Conservation (phyloP, 192 early-diverging fungal species). For the Entomortierella lignicola region DNA sequence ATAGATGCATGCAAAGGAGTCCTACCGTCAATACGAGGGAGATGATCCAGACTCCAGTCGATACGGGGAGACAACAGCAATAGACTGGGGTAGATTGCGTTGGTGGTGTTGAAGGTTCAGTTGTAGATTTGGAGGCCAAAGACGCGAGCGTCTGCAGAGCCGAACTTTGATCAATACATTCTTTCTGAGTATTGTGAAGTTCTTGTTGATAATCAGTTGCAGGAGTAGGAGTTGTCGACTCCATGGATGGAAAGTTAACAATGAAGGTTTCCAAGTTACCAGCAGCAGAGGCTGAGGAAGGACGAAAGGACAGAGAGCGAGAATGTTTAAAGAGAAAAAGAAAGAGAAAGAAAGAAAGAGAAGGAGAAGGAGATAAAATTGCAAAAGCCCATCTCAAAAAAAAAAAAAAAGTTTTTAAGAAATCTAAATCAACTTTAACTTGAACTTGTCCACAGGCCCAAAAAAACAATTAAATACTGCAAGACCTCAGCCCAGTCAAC, state of each 20-base stretch:
- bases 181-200: too few relatives aligned
- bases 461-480: too few relatives aligned
- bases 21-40: conserved; percentile 1
- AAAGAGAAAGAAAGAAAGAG: too few relatives aligned
- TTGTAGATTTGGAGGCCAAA: not conserved
- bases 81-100: not conserved
- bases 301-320: too few relatives aligned
- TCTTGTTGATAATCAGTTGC: not conserved
- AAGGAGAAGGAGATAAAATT: too few relatives aligned
- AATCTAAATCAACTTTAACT: too few relatives aligned
- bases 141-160: not conserved
- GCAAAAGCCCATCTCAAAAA: too few relatives aligned
- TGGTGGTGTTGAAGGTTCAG: not conserved
- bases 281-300: too few relatives aligned
- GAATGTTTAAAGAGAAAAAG: not conserved
- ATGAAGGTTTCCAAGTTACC: too few relatives aligned
- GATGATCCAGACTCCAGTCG: conserved; percentile 22
- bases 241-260: not conserved
- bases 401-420: too few relatives aligned
- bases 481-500: too few relatives aligned
- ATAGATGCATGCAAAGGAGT: not conserved
- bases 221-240: not conserved
- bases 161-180: not conserved
- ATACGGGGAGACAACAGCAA: conserved; percentile 30
- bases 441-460: too few relatives aligned